phyloP scores from a whole-genome alignment of 2,329 filamentous ascomycete species.

The Orbilia quercus region DNA sequence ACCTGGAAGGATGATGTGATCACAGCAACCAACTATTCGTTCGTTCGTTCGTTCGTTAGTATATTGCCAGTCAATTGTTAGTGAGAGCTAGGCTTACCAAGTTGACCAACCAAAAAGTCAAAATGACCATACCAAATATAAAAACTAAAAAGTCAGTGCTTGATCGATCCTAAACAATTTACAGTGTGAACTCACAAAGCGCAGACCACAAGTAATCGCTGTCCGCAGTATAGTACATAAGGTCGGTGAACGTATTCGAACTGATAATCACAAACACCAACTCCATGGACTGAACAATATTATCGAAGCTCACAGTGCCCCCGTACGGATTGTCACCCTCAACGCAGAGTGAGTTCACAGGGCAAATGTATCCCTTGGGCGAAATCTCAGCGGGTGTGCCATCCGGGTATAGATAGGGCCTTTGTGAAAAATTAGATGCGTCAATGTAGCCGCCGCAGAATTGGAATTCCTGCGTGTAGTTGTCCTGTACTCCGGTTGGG shows the following conservation, averaged over 20 bases:
- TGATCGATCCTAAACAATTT: background rate
- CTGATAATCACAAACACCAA: slow-evolving; percentile 98
- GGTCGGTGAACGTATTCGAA: slow-evolving; percentile 93
- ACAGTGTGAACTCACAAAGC: slow-evolving; percentile 67
- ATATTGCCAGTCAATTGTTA: background rate
- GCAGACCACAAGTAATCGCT: slow-evolving; percentile 90
- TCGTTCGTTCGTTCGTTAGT: slow-evolving; percentile 7
- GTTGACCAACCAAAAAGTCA: slow-evolving; percentile 97
- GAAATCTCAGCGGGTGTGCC: slow-evolving; percentile 65
- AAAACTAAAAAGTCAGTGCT: slow-evolving; percentile 65
- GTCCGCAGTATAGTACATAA: slow-evolving; percentile 92
- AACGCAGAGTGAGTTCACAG: slow-evolving; percentile 82
- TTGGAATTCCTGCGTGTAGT: slow-evolving; percentile 74
- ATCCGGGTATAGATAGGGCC: slow-evolving; percentile 76
- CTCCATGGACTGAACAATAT: slow-evolving; percentile 90
- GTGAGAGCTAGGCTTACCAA: slow-evolving; percentile 67
- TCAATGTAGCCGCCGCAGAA: slow-evolving; percentile 88
- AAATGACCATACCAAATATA: slow-evolving; percentile 79
- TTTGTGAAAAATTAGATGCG: slow-evolving; percentile 68
- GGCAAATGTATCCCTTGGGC: slow-evolving; percentile 89
- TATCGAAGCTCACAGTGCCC: slow-evolving; percentile 91
- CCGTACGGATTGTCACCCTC: slow-evolving; percentile 82
- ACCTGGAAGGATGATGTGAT: slow-evolving; percentile 99
- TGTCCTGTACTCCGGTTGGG: slow-evolving; percentile 65
- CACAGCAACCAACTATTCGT: slow-evolving; percentile 77